These are phyloP conservation scores for Nakaseomyces delphensis DNA, from an alignment of 1,139 yeast genomes.

Conservation along the genomic window DNA sequence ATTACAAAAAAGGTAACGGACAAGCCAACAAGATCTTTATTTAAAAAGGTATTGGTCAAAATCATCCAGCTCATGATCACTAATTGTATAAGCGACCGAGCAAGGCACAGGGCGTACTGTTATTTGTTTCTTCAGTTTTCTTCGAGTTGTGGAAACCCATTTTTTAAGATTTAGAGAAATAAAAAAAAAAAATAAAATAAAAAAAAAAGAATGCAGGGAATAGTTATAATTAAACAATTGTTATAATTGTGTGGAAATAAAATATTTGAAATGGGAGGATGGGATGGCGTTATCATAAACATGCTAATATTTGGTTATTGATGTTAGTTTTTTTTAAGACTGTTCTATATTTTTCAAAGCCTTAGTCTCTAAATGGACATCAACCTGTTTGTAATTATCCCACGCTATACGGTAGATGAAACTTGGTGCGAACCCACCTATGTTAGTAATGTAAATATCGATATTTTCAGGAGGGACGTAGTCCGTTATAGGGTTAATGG, in stretches of 20 bases:
- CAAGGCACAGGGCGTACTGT: slow-evolving; percentile 34
- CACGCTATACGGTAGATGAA: slow-evolving; percentile 90
- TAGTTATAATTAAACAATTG: slow-evolving; percentile 3
- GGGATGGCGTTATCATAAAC: background rate
- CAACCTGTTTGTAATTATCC: slow-evolving; percentile 87
- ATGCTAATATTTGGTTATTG: background rate
- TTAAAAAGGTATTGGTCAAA: slow-evolving; percentile 7
- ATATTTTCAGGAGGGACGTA: slow-evolving; percentile 91
- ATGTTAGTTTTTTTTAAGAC: background rate
- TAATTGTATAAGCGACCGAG: slow-evolving; percentile 28
- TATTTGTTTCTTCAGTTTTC: too few relatives aligned
- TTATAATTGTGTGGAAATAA: background rate
- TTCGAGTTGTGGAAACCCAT: too few relatives aligned
- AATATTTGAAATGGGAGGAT: background rate
- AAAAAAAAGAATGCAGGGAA: slow-evolving; percentile 1
- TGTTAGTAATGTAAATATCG: slow-evolving; percentile 87
- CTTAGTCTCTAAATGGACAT: slow-evolving; percentile 44
- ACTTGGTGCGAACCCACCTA: slow-evolving; percentile 95
- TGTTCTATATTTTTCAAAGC: background rate
- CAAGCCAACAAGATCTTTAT: background rate
- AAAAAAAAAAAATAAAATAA: background rate
- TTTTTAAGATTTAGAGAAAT: too few relatives aligned
- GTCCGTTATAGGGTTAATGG: slow-evolving; percentile 85
- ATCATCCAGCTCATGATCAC: slow-evolving; percentile 41
- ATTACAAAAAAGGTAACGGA: slow-evolving; percentile 4